Percentiles rank a stretch among this genome's conserved stretches.
These are phyloP conservation scores for Zostera marina DNA, from an alignment of 116 monocot species.

Conservation along the genomic window DNA sequence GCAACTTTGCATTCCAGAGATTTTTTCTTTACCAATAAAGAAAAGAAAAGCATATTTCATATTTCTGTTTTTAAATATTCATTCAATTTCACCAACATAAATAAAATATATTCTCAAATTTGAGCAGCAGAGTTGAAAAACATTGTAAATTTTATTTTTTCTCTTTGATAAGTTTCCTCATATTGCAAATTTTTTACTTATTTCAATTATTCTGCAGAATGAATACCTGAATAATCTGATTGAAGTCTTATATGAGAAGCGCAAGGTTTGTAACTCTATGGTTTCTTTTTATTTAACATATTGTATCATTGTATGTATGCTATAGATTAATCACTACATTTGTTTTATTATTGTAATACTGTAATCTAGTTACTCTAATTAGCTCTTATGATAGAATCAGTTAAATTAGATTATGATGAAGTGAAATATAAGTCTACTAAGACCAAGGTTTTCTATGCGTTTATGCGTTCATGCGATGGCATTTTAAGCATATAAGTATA, in stretches of 20 bases:
- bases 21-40: neutral
- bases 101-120: neutral
- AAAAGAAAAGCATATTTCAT: constrained; percentile 1
- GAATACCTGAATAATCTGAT: constrained; percentile 1
- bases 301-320: neutral
- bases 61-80: neutral
- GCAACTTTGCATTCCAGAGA: neutral
- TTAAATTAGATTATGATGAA: too few species aligned
- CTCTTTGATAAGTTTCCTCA: neutral
- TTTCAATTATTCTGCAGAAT: constrained; percentile 9
- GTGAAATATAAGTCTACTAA: too few species aligned
- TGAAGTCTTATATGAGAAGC: constrained; percentile 3
- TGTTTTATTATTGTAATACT: constrained; percentile 3
- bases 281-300: too few species aligned
- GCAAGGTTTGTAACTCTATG: constrained; percentile 7
- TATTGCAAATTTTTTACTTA: neutral
- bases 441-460: too few species aligned
- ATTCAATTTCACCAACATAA: neutral
- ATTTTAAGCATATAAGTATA: too few species aligned
- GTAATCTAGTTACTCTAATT: too few species aligned
- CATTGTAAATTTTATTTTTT: neutral
- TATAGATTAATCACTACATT: neutral
- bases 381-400: too few species aligned
- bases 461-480: too few species aligned
- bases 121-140: too few species aligned